Base-by-base conservation (phyloP, 2,329 filamentous ascomycete species). In the Diaporthe citri region DNA sequence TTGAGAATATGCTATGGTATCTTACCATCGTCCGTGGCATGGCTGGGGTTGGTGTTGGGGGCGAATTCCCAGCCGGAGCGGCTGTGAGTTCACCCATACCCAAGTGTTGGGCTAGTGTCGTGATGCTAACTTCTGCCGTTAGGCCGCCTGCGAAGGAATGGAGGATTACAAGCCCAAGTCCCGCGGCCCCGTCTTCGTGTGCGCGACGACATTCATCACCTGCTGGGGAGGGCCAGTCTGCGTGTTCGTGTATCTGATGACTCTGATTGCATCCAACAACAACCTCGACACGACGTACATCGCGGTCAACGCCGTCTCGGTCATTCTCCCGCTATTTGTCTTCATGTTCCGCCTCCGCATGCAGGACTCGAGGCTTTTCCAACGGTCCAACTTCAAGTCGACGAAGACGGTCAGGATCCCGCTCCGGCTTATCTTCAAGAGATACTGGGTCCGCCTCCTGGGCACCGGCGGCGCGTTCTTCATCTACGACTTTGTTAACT, bases 381-480 rank as follows among this genome's bases (percentile, higher is more conserved):
- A 80, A 41, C 75, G 80, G 25, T 82, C 79, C 5, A 84, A 84
- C 72, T 79, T 84, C 75, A 82, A 77, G 25, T 73, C 72, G 34
- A 73, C 72, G 4, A 73, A 69, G 36, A 76, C 74, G 31, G 77
- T 78, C 20, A 77, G 77, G 7, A 78, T 80, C 15, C 79, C 82
- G 13, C 66, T 3, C 79, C 88, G 0, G 80, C 87, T 77, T 8
- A 71, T 81, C 22, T 57, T 86, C 9, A 83, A 82, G 52, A 87
- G 83, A 73, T 89, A 89, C 79, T 88, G 86, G 86, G 84, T 83
- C 75, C 80, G 84, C 4, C 79, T 89, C 10, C 78, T 84, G 25
- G 85, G 87, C 4, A 88, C 88, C 4, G 87, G 83, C 60, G 84
- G 86, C 15, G 87, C 88, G 43, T 90, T 87, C 85, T 89, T 89